Evolutionary conservation across 2,329 filamentous ascomycete genomes (phyloP), one percentile per base, ranked within the genome.

Genomic region (Penicillium sp.): DNA sequence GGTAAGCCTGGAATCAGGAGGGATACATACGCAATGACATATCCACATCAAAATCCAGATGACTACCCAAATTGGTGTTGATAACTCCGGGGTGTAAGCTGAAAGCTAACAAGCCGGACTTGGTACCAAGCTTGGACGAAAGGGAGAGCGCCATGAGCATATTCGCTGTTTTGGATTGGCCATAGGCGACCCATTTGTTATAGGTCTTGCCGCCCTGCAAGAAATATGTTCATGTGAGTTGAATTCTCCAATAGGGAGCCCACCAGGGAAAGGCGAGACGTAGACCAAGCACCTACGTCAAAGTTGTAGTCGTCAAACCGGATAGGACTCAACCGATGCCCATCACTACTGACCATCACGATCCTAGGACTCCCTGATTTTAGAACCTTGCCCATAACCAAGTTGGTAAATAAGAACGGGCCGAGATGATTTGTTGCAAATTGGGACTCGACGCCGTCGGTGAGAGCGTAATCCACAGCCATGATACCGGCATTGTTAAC

Each of bases 221-320:
- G 19, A 22, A 5, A 22, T 22, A 5, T 22, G 19, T 5, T 22
- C 5, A 5, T 22, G 19, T 22, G 3, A 22, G 19, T 22, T 22
- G 19, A 22, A 22, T 22, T 5, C 19, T 22, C 19, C 3, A 22
- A 22, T 22, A 22, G n/a, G n/a, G n/a, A 22, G 19, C 5, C 19
- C 3, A 22, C 3, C 19, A 22, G 22, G 30, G 9, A 41, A 43
- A 27, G 8, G 27, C 16, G 6, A 18, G 12, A 4, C 6, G 13
- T 41, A 22, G 19, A 22, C 19, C 3, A 22, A 22, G 5, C 6
- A 29, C 53, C 41, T 53, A 69, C 72, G 16, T 69, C 63, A 51
- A 77, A 77, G 29, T 75, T 73, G 31, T 65, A 71, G 56, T 78
- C 75, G 37, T 67, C 64, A 50, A 72, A 77, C 2, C 73, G 64